A percentile compares a stretch with the other conserved stretches of the same genome.
Evolutionary conservation across 805 yeast species (phyloP).

Genomic region (Cyberlindnera petersonii): DNA sequence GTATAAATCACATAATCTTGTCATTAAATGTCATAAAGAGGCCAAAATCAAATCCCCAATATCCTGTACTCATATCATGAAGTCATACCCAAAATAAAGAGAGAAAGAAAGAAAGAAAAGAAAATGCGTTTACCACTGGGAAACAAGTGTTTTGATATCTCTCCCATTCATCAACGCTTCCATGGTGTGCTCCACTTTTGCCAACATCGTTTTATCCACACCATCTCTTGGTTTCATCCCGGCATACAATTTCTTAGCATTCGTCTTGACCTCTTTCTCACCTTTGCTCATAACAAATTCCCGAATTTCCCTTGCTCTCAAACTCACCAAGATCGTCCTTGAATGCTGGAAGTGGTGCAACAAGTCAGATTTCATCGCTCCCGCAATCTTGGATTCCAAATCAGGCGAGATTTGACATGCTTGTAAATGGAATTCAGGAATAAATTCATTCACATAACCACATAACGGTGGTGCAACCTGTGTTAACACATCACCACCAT

Average conservation of each 20-base stretch:
- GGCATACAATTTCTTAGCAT: slow-evolving; percentile 13
- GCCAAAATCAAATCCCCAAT: too few species aligned
- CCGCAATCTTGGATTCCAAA: slow-evolving; percentile 44
- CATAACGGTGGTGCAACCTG: slow-evolving; percentile 29
- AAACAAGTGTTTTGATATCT: slow-evolving; percentile 6
- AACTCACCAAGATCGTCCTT: slow-evolving; percentile 31
- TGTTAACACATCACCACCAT: too few species aligned
- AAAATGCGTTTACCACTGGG: too few species aligned
- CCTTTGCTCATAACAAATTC: slow-evolving; percentile 25
- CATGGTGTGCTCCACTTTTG: slow-evolving; percentile 13
- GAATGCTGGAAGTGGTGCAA: slow-evolving; percentile 26
- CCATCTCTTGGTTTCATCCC: slow-evolving; percentile 9
- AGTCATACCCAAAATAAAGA: too few species aligned
- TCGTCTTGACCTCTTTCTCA: slow-evolving; percentile 7
- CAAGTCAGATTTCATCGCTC: slow-evolving; percentile 52
- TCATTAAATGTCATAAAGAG: too few species aligned
- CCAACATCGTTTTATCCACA: slow-evolving; percentile 9
- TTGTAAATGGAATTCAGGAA: slow-evolving; percentile 39
- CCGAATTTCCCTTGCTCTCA: slow-evolving; percentile 36
- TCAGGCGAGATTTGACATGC: slow-evolving; percentile 51
- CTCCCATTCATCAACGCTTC: slow-evolving; percentile 9
- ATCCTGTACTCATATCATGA: too few species aligned
- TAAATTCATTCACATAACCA: slow-evolving; percentile 24
- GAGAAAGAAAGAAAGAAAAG: too few species aligned
- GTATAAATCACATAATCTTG: too few species aligned